phyloP scores from a whole-genome alignment of 1,284 basidiomycete genomes.

The Leccinum proximum region DNA sequence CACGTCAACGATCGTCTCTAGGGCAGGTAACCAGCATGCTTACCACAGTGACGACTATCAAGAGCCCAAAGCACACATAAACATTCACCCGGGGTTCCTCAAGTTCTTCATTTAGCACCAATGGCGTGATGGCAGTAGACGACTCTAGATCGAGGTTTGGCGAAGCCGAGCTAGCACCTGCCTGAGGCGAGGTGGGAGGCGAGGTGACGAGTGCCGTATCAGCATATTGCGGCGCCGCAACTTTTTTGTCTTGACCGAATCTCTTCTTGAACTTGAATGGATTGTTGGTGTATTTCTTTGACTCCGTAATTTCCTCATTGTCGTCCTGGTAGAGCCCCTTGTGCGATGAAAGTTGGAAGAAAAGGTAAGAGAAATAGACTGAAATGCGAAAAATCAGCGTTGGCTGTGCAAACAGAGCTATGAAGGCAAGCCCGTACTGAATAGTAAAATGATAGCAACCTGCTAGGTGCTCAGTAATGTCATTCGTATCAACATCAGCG shows the following conservation, averaged over 20 bases:
- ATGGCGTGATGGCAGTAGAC: not conserved
- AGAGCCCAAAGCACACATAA: slow-evolving; percentile 47
- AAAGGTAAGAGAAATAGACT: slow-evolving; percentile 73
- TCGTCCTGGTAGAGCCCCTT: slow-evolving; percentile 65
- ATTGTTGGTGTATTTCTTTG: slow-evolving; percentile 27
- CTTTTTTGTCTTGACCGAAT: slow-evolving; percentile 13
- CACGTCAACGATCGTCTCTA: not conserved
- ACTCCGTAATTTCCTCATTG: slow-evolving; percentile 28
- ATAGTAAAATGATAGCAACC: slow-evolving; percentile 77
- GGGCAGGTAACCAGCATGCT: slow-evolving; percentile 19
- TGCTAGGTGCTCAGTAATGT: slow-evolving; percentile 27
- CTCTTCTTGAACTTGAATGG: slow-evolving; percentile 24
- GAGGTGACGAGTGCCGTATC: slow-evolving; percentile 7
- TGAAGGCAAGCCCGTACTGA: slow-evolving; percentile 47
- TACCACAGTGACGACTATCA: slow-evolving; percentile 65
- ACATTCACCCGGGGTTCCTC: slow-evolving; percentile 63
- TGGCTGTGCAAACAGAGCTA: slow-evolving; percentile 4
- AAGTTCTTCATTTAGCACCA: slow-evolving; percentile 34
- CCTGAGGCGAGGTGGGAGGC: slow-evolving; percentile 16
- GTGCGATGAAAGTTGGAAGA: slow-evolving; percentile 90
- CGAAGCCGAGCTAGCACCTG: not conserved
- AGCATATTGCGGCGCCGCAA: not conserved
- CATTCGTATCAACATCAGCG: not conserved
- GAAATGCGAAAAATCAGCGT: slow-evolving; percentile 1
- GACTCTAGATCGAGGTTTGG: slow-evolving; percentile 13